Evolutionary conservation across 306 rosid genomes (phyloP).

Genomic region (Cicer chorassanicum): DNA sequence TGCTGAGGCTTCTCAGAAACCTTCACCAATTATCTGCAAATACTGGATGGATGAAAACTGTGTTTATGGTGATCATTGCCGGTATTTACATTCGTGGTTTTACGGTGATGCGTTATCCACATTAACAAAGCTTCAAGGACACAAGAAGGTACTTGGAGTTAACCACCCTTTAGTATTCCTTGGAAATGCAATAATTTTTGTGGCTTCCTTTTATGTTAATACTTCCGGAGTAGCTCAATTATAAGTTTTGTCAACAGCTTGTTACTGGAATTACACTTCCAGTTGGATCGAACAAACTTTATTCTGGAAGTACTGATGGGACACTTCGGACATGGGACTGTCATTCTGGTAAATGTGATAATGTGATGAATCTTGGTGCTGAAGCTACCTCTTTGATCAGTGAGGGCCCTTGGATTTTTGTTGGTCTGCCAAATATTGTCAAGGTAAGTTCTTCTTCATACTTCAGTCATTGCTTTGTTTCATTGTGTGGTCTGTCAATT

Average conservation of each 20-base stretch:
- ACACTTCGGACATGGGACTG: conserved; percentile 57
- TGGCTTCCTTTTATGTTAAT: background rate
- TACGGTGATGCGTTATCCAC: conserved; percentile 44
- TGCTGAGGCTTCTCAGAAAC: background rate
- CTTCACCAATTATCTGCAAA: conserved; percentile 40
- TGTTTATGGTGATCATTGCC: conserved; percentile 46
- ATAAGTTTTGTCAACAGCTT: conserved; percentile 35
- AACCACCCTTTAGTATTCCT: background rate
- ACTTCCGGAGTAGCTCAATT: background rate
- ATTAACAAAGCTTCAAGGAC: conserved; percentile 55
- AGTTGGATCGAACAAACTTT: conserved; percentile 46
- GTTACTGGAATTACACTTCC: conserved; percentile 54
- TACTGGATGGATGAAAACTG: conserved; percentile 52
- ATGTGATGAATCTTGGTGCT: conserved; percentile 31
- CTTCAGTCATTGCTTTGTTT: background rate
- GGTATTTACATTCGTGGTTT: conserved; percentile 49
- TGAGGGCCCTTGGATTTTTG: conserved; percentile 54
- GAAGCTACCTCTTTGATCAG: conserved; percentile 50
- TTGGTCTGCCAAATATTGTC: conserved; percentile 46
- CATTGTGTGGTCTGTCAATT: too few relatives aligned
- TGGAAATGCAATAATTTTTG: background rate
- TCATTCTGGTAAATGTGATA: conserved; percentile 47
- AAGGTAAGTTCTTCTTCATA: conserved; percentile 39
- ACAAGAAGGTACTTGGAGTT: conserved; percentile 49
- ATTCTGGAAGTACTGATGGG: conserved; percentile 50